Conservation (phyloP, 2,329 filamentous ascomycete genomes). For the Aureobasidium melanogenum region DNA sequence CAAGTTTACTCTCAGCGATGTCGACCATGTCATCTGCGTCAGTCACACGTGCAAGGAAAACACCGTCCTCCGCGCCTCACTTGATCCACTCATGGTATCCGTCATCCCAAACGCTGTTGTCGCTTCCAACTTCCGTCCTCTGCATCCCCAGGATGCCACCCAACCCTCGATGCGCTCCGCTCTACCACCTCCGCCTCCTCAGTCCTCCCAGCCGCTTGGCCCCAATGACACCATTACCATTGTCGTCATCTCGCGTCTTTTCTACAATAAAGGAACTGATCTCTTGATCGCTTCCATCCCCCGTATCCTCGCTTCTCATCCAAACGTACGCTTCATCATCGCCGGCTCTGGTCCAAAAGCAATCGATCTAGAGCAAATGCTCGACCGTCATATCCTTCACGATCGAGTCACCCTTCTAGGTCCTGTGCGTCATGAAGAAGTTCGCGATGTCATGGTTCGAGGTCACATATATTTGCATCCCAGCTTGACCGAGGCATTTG, state of each 20-base stretch:
- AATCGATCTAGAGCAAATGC: constrained; percentile 96
- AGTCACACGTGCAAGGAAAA: constrained; percentile 99
- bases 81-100: constrained; percentile 94
- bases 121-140: constrained; percentile 84
- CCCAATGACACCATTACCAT: constrained; percentile 88
- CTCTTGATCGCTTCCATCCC: constrained; percentile 94
- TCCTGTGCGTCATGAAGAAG: constrained; percentile 87
- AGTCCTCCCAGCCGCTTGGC: constrained; percentile 60
- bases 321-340: constrained; percentile 94
- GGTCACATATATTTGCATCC: constrained; percentile 96
- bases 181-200: constrained; percentile 36
- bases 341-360: constrained; percentile 92
- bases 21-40: constrained; percentile 96
- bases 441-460: constrained; percentile 92
- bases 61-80: constrained; percentile 83
- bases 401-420: constrained; percentile 90
- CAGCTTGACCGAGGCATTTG: constrained; percentile 91
- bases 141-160: constrained; percentile 35
- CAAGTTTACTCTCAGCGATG: constrained; percentile 92
- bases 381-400: constrained; percentile 65
- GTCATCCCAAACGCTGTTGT: constrained; percentile 97
- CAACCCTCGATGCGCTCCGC: constrained; percentile 32
- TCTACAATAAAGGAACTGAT: constrained; percentile 98
- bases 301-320: constrained; percentile 77
- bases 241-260: constrained; percentile 91